phyloP scores from a whole-genome alignment of 805 yeast genomes.

The Phaffomyces antillensis region DNA sequence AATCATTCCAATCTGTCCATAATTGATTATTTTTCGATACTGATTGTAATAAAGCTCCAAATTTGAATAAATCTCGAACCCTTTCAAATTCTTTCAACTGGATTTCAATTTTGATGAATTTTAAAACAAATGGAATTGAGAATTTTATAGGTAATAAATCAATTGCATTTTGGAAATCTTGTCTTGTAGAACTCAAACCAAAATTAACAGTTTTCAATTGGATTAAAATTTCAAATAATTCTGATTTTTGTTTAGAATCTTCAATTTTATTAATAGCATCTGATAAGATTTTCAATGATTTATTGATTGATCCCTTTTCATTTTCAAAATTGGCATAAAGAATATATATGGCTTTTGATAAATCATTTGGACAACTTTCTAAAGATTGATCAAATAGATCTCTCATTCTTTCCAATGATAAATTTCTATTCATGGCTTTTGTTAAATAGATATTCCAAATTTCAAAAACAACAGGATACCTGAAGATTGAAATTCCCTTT shows the following conservation, averaged over 20 bases:
- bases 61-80: conserved; percentile 55
- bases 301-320: conserved; percentile 40
- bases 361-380: conserved; percentile 39
- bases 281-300: conserved; percentile 41
- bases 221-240: conserved; percentile 38
- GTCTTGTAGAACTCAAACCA: conserved; percentile 38
- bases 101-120: conserved; percentile 54
- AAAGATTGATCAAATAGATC: conserved; percentile 71
- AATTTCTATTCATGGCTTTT: conserved; percentile 33
- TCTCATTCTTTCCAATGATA: conserved; percentile 48
- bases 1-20: conserved; percentile 69
- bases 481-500: conserved; percentile 54
- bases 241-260: conserved; percentile 26
- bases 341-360: conserved; percentile 42
- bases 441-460: conserved; percentile 66
- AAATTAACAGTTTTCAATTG: conserved; percentile 31
- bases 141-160: conserved; percentile 36
- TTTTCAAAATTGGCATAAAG: conserved; percentile 60
- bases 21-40: conserved; percentile 27
- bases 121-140: conserved; percentile 37
- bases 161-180: conserved; percentile 46
- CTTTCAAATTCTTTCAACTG: conserved; percentile 45
- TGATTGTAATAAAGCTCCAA: conserved; percentile 39
- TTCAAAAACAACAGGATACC: conserved; percentile 55
- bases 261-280: conserved; percentile 30